A percentile compares a stretch with the other conserved stretches of the same genome.
These are phyloP conservation scores for Glycyrrhiza uralensis DNA, from an alignment of 306 rosid species.

Conservation along the genomic window DNA sequence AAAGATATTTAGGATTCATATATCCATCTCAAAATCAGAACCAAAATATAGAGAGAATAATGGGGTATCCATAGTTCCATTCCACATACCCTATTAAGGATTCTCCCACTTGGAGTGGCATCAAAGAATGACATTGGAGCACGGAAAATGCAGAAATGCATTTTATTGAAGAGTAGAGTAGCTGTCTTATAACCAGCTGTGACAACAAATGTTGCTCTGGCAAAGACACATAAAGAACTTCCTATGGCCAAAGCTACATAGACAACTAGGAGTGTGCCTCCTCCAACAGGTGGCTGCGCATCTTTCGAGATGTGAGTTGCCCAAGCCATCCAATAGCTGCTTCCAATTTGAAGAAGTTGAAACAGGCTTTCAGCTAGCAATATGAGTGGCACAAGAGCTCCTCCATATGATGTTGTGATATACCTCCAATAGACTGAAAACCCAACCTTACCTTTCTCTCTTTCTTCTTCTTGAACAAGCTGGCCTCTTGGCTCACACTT, in stretches of 20 bases:
- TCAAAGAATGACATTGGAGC: conserved; percentile 89
- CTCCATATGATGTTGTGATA: conserved; percentile 64
- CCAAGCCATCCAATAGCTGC: conserved; percentile 93
- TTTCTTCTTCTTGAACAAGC: conserved; percentile 86
- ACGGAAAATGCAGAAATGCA: conserved; percentile 71
- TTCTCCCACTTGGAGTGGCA: conserved; percentile 82
- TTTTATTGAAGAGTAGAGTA: conserved; percentile 63
- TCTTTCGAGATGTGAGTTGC: conserved; percentile 68
- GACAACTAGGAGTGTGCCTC: conserved; percentile 47
- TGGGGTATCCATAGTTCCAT: not conserved
- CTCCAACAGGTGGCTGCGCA: conserved; percentile 39
- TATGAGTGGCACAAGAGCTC: conserved; percentile 73
- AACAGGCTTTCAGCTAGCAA: conserved; percentile 57
- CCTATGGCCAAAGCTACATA: conserved; percentile 68
- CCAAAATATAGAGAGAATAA: not conserved
- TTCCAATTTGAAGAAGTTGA: conserved; percentile 74
- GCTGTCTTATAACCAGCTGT: conserved; percentile 67
- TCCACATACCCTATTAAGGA: conserved; percentile 62
- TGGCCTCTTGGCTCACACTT: conserved; percentile 46
- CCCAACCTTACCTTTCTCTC: conserved; percentile 80
- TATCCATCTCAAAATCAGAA: no score
- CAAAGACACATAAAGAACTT: conserved; percentile 55
- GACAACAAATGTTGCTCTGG: conserved; percentile 42
- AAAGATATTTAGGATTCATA: no score
- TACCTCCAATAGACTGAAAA: conserved; percentile 67